Conservation (phyloP, 179 eudicot genomes). For the Dionaea muscipula region DNA sequence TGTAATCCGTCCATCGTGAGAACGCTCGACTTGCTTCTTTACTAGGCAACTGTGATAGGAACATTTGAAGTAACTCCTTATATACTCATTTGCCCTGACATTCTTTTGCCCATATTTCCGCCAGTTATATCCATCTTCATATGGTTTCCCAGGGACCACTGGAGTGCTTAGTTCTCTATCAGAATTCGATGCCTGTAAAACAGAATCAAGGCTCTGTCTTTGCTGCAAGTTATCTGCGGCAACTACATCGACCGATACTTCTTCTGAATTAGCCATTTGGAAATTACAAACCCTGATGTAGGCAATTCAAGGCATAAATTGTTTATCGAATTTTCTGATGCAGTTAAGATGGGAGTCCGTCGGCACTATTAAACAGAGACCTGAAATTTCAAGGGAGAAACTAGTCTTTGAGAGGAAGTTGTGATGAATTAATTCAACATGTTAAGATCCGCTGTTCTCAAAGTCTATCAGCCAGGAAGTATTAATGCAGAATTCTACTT, state of each 20-base stretch:
- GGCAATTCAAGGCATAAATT: no score
- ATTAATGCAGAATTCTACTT: no score
- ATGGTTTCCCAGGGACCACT: conserved; percentile 46
- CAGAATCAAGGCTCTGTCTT: conserved; percentile 29
- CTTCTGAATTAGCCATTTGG: conserved; percentile 43
- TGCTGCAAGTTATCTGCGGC: conserved; percentile 30
- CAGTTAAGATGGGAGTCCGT: no score
- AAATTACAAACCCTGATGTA: no score
- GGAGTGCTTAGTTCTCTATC: conserved; percentile 36
- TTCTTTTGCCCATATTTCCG: conserved; percentile 89
- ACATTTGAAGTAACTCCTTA: conserved; percentile 85
- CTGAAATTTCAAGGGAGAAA: no score
- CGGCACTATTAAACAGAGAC: no score
- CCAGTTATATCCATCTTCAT: conserved; percentile 92
- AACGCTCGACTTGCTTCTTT: conserved; percentile 83
- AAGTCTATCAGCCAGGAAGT: no score
- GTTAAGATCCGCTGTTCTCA: no score
- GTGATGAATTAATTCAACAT: no score
- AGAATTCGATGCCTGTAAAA: conserved; percentile 20
- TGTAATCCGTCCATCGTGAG: conserved; percentile 57
- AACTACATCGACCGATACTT: conserved; percentile 17
- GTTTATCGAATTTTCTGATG: no score
- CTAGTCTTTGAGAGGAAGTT: no score
- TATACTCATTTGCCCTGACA: conserved; percentile 71
- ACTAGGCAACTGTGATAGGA: conserved; percentile 60